Evolutionary conservation across 768 basidiomycete genomes (phyloP), one percentile per base, ranked within the genome.

Genomic region (Amanita molliuscula): DNA sequence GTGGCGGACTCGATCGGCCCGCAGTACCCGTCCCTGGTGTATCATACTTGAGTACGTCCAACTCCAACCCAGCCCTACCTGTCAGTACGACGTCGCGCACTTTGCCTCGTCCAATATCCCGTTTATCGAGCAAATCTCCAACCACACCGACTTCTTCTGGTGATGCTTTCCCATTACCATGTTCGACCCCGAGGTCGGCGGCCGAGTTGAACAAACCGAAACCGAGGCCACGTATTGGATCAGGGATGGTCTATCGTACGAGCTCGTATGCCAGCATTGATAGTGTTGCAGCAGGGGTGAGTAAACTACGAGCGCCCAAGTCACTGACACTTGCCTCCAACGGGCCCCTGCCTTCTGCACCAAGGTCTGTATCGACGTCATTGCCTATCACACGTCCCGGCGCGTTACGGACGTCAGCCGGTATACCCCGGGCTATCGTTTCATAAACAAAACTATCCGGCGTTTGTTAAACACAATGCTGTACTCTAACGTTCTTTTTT

Each of bases 231-330:
- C 63, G 82, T 25, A 83, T 76, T 8, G 82, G 82, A 5, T 81
- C 82, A 9, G 82, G 82, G n/a, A 84, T 84, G 82, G 64, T 69
- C 33, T 84, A 84, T 57, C 69, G 76, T 40, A 76, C 67, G 33
- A 65, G 61, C 38, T 64, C 65, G n/a, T 35, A 48, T 18, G 33
- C 38, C 23, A 18, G 44, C n/a, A 28, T 52, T 41, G 33, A 42
- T 43, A 10, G 26, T 18, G 6, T 10, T 10, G 8, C 29, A 26
- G 15, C 41, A 25, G 42, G 29, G 9, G 41, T 11, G 9, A 50
- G 42, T 16, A 50, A 44, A 44, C 25, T 44, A n/a, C 21, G 40
- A 11, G 25, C 23, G 16, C 49, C 49, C 41, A 50, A 44, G 40
- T 50, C 49, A 26, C 33, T 50, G 13, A 36, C 49, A 20, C 40